Conservation (phyloP, 257 asterid genomes). For the Anisodus acutangulus region DNA sequence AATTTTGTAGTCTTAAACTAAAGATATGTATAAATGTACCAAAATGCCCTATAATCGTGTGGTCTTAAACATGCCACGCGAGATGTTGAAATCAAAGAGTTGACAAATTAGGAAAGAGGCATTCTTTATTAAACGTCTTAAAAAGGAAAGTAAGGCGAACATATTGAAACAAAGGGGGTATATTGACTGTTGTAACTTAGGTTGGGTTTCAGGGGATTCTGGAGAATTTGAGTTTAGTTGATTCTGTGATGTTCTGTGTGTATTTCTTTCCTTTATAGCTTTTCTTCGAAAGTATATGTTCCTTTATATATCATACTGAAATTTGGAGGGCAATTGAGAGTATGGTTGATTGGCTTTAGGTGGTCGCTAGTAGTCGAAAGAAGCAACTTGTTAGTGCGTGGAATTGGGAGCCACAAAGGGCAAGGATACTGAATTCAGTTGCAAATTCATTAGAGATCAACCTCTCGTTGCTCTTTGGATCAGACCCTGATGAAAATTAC, state of each 20-base stretch:
- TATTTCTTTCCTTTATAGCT: conserved; percentile 19
- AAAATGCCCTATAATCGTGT: no score
- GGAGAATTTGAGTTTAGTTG: conserved; percentile 1
- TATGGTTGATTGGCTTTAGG: conserved; percentile 52
- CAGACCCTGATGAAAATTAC: conserved; percentile 88
- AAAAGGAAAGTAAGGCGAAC: no score
- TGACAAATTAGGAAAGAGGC: no score
- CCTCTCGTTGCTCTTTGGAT: conserved; percentile 85
- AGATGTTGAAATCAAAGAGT: no score
- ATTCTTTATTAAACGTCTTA: no score
- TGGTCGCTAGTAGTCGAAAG: conserved; percentile 64
- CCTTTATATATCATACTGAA: conserved; percentile 5
- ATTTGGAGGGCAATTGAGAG: conserved; percentile 16
- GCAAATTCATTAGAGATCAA: conserved; percentile 90
- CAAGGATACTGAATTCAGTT: conserved; percentile 70
- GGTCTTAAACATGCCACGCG: no score
- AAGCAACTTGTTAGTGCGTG: conserved; percentile 65
- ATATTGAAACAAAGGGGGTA: not conserved
- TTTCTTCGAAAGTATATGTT: not conserved
- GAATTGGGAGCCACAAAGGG: conserved; percentile 89
- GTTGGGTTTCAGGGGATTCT: not conserved
- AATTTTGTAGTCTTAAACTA: no score
- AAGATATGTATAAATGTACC: no score
- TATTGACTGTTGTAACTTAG: not conserved
- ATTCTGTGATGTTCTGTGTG: conserved; percentile 21